Evolutionary conservation across 2,329 filamentous ascomycete genomes (phyloP), one percentile per base, ranked within the genome.

Genomic region (Fusarium oligoseptatum): DNA sequence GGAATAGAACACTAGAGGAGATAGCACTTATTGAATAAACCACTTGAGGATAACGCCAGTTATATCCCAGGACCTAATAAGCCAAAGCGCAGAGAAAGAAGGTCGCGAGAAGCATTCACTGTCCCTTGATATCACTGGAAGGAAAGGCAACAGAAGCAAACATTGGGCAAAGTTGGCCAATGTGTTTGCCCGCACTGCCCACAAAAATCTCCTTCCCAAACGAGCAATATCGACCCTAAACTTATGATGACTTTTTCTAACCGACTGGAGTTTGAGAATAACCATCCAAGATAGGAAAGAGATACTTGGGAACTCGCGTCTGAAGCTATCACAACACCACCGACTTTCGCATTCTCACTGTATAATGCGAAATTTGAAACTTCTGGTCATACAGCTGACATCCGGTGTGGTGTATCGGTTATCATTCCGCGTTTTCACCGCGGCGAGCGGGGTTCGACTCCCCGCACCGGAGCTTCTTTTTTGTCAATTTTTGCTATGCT

Each of bases 361-460:
- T 58, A 58, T 58, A 4, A 27, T 4, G 6, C 4, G 3, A 1
- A 37, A 37, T 39, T 58, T 3, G 55, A 24, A 3, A 3, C 14
- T 3, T 8, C 6, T n/a, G 10, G 14, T 39, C 55, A 58, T 58
- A 36, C 52, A 37, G 34, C 20, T 39, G 5, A 39, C 55, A 58
- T 52, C 48, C 56, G 56, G 56, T 58, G 56, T 58, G 56, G 56
- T 58, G 56, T 58, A 58, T 58, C 56, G 56, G 56, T 39, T 58
- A 58, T 39, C 56, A 58, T 58, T 58, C 56, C 56, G 56, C 56
- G 56, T 58, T 58, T 58, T 58, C 56, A 58, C 56, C 56, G 56
- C 56, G 56, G 56, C 56, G 56, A 37, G 56, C 56, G 56, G 56
- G 56, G 56, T 58, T 58, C 56, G 56, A 58, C 56, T 58, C 56